Conservation (phyloP, 2,329 filamentous ascomycete genomes). For the Colletotrichum sp. region DNA sequence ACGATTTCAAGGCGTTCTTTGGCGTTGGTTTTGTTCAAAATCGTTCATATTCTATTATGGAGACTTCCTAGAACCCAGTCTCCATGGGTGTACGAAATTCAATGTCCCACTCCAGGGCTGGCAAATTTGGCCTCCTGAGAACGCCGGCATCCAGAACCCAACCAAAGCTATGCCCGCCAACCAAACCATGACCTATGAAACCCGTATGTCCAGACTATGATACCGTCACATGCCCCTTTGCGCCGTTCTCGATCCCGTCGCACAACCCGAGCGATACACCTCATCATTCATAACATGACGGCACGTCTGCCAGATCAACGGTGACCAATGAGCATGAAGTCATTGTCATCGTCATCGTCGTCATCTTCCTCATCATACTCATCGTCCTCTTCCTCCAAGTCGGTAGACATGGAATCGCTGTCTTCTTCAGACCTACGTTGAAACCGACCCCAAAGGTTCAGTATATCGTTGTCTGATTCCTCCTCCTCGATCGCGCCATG, state of each 20-base stretch:
- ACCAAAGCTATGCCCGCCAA: background rate
- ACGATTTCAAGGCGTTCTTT: background rate
- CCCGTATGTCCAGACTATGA: slow-evolving; percentile 14
- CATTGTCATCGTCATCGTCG: slow-evolving; percentile 55
- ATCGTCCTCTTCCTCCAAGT: slow-evolving; percentile 43
- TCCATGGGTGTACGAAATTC: background rate
- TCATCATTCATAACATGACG: background rate
- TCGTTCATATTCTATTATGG: slow-evolving; percentile 5
- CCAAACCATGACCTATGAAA: background rate
- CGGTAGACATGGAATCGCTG: slow-evolving; percentile 38
- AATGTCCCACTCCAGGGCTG: background rate
- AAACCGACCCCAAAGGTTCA: slow-evolving; percentile 57
- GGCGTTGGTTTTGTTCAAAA: background rate
- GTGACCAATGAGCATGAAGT: slow-evolving; percentile 57
- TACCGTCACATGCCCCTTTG: background rate
- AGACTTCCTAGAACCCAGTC: slow-evolving; percentile 3
- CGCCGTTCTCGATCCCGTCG: background rate
- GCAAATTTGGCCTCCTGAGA: background rate
- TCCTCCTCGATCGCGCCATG: slow-evolving; percentile 38
- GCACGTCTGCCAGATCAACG: slow-evolving; percentile 33
- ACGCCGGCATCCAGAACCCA: background rate
- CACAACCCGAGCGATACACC: background rate
- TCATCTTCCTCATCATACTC: slow-evolving; percentile 50
- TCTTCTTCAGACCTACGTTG: slow-evolving; percentile 51
- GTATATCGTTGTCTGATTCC: slow-evolving; percentile 50